Evolutionary conservation across 176 grass and related monocot genomes (phyloP), one percentile per base, ranked within the genome.

Genomic region (Musa troglodytarum): DNA sequence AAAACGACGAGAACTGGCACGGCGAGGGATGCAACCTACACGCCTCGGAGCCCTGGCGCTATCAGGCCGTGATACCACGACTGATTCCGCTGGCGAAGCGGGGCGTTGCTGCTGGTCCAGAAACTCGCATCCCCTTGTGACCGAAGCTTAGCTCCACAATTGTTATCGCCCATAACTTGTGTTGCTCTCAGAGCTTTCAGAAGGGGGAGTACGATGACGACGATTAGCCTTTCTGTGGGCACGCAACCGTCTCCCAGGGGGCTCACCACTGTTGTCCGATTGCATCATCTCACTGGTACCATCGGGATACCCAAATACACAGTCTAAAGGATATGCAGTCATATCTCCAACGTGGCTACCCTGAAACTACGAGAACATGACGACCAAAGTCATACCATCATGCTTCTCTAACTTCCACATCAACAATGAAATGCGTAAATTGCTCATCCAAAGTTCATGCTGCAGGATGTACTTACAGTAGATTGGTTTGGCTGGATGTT

Each of bases 241-340:
- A 28, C 74, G 81, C 25, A 63, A 52, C 21, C 84, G 74, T 26
- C 74, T 84, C 78, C 49, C 92, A 53, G 82, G 69, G 15, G 66
- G 21, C 13, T 56, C 65, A 14, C 55, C 54, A 19, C 12, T 73
- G 55, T 54, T 21, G n/a, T 85, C 54, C 8, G 86, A 78, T 50
- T 78, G 43, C 63, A 14, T 84, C 62, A 24, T 79, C 76, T 91
- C 94, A 56, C 50, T 82, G 64, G 64, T 8, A 56, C 52, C 26
- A 71, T 81, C 77, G 22, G 77, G 10, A 53, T 75, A 85, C 80
- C 90, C 84, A 19, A 98, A 82, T 74, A 98, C 62, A 71, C 82
- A 88, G 8, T 82, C 86, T 55, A 93, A 54, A 21, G 94, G 84
- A 76, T 98, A 86, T 22, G 83, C 84, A 82, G 84, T 84, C 34